Percentiles rank a stretch among this genome's conserved stretches.
phyloP scores from a whole-genome alignment of 305 asterid species.

The Nicotiana rustica region DNA sequence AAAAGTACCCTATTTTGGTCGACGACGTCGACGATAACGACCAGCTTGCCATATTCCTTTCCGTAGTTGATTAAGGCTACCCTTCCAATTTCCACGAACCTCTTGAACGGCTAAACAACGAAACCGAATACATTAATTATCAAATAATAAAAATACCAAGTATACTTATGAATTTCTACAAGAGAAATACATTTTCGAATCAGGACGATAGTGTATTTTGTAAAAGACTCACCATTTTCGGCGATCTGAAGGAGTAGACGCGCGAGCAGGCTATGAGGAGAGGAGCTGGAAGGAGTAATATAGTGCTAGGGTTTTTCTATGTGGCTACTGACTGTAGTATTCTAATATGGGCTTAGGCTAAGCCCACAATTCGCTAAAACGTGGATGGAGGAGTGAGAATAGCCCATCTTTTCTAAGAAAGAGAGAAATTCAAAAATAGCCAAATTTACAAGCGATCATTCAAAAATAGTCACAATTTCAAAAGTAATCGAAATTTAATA shows the following conservation, averaged over 20 bases:
- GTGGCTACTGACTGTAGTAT: background rate
- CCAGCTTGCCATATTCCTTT: slow-evolving; percentile 77
- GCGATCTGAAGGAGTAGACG: slow-evolving; percentile 35
- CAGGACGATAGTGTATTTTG: background rate
- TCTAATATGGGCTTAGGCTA: background rate
- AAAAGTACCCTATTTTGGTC: slow-evolving; percentile 70
- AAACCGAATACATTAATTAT: background rate
- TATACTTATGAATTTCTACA: slow-evolving; percentile 29
- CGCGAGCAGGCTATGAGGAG: slow-evolving; percentile 35
- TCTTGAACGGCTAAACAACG: slow-evolving; percentile 76
- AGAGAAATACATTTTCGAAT: too few relatives aligned
- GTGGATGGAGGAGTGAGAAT: too few relatives aligned
- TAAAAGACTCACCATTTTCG: slow-evolving; percentile 57
- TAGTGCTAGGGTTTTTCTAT: slow-evolving; percentile 33
- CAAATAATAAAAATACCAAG: background rate
- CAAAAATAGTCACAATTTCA: too few relatives aligned
- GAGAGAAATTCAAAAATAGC: too few relatives aligned
- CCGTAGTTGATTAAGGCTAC: slow-evolving; percentile 82
- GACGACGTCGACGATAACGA: slow-evolving; percentile 81
- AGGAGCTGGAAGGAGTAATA: slow-evolving; percentile 38
- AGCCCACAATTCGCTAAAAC: background rate
- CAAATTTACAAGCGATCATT: too few relatives aligned
- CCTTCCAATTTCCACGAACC: slow-evolving; percentile 86
- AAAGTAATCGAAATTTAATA: too few relatives aligned
- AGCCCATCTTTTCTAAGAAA: too few relatives aligned